Base-by-base conservation (phyloP, 345 rosid species). In the Acer saccharum region DNA sequence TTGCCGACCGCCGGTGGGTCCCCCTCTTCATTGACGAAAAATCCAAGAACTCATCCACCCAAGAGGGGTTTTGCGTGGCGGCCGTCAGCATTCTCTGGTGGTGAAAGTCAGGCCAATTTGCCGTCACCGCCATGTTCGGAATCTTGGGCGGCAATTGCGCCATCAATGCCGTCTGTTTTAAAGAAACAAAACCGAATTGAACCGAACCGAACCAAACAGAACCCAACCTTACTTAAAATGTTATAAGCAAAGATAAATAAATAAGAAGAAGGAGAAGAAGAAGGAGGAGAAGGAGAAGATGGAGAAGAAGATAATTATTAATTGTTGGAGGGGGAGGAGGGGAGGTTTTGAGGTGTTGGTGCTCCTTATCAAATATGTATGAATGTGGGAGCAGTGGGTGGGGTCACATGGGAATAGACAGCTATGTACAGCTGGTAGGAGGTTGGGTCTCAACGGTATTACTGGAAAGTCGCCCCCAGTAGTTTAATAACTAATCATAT, bases 101-200 rank as follows among this genome's bases (percentile, higher is more conserved):
- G n/a, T 84, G 50, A 68, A 90, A 87, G 48, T 90, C 97, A 5
- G 94, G 90, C 98, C 98, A 94, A 81, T 82, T 84, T 6, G 93
- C 82, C 25, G 84, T 48, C 88, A 89, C 82, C 25, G 84, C 54
- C 88, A 89, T 82, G 85, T 81, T 91, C 3, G 97, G 98, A 87
- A 93, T 89, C 83, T 95, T 95, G 3, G 98, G 98, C 66, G 98
- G 98, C 79, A 95, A 83, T 76, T 95, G 98, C 72, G 98, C 97
- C 98, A 93, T 60, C 12, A 21, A 54, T 16, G 17, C 57, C 4
- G 16, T 6, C 44, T 6, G 1, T 91, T 65, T 57, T 25, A 55
- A 3, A 27, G 20, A 27, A 10, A 12, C 35, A 29, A 2, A n/a
- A 41, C 55, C 17, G 0, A 16, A 44, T 2, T 1, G 41, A 43